Base-by-base conservation (phyloP, 2,329 filamentous ascomycete species). In the Clonostachys solani region DNA sequence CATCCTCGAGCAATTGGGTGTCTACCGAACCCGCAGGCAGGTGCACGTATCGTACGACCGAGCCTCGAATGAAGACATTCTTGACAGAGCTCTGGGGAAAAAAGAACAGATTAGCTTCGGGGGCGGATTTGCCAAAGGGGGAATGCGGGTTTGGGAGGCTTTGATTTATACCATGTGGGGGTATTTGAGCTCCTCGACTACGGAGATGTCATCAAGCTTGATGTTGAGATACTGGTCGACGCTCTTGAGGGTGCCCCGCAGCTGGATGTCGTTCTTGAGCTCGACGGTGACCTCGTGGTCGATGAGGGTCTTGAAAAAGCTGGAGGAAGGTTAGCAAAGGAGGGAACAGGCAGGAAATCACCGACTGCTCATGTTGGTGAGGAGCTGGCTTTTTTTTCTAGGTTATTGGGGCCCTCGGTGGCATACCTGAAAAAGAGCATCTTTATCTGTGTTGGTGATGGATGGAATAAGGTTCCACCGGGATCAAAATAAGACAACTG, bases 151-250 rank as follows among this genome's bases (percentile, higher is more conserved):
- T 29, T 19, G 33, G 7, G 8, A 29, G 8, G 23, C 23, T 29
- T 29, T 29, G 7, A 29, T 29, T 62, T 75, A 46, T 60, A 92
- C 89, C 67, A 99, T 71, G 69, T 99, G 94, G 44, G 94, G 94
- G 66, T 96, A 97, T 69, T 92, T 91, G 62, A 94, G 74, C 72
- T 97, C 90, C 56, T 99, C 92, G 23, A 96, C 80, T 33, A 97
- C 92, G 53, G 85, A 80, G 51, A 97, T 95, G 62, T 96, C 90
- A 63, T 99, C 94, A 44, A 99, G 83, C 77, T 97, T 97, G 73
- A 99, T 96, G 73, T 99, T 99, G 63, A 99, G 83, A 72, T 95
- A 99, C 74, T 97, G 94, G 67, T 99, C 94, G 56, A 99, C 92
- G 63, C 89, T 95, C 77, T 97, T 99, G 56, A 99, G 79, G 35